A percentile compares a stretch with the other conserved stretches of the same genome.
These are phyloP conservation scores for Castanospermum australe DNA, from an alignment of 306 rosid species.

Conservation along the genomic window DNA sequence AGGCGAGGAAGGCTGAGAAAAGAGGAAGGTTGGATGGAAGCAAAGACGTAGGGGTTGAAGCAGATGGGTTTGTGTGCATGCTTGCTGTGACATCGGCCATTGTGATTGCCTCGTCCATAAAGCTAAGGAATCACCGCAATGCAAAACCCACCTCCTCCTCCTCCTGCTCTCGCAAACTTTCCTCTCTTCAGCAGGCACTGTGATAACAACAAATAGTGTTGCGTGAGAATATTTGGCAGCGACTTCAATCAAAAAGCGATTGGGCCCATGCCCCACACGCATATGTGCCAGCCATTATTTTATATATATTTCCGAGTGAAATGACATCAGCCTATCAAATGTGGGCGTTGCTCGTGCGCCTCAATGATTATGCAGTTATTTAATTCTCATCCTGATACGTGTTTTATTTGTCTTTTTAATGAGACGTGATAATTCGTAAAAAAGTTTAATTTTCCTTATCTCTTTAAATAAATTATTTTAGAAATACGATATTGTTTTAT, in stretches of 20 bases:
- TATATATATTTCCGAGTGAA: too few species aligned
- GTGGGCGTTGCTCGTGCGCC: too few species aligned
- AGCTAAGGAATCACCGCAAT: background rate
- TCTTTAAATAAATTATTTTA: too few species aligned
- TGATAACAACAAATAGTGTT: background rate
- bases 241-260: background rate
- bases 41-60: background rate
- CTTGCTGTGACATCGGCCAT: slow-evolving; percentile 51
- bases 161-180: background rate
- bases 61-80: slow-evolving; percentile 34
- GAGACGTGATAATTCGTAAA: too few species aligned
- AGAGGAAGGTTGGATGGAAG: slow-evolving; percentile 65
- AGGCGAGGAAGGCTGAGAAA: slow-evolving; percentile 63
- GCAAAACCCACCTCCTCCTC: background rate
- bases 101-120: slow-evolving; percentile 56
- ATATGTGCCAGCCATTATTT: too few species aligned
- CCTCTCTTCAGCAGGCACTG: background rate
- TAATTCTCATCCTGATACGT: too few species aligned
- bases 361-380: too few species aligned
- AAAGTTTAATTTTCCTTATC: too few species aligned
- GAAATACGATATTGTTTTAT: too few species aligned
- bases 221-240: background rate
- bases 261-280: too few species aligned
- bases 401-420: too few species aligned
- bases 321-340: too few species aligned